These are phyloP conservation scores for Lactarius deliciosus DNA, from an alignment of 768 basidiomycete species.

Conservation along the genomic window DNA sequence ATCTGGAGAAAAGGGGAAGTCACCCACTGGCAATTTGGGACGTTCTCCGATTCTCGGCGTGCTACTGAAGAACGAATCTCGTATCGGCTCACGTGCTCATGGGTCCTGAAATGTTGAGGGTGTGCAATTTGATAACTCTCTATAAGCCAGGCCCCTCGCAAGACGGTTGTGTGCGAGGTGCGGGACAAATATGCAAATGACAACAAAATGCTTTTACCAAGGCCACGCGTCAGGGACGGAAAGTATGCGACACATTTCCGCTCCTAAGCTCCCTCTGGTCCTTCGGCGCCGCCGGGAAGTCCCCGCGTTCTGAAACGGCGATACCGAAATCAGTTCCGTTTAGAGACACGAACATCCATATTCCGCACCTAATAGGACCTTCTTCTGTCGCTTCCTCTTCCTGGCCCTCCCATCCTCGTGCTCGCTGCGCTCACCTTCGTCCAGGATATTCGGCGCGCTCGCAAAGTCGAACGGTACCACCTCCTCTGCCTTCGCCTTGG, in stretches of 20 bases:
- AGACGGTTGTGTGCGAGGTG: too few relatives aligned
- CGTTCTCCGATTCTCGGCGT: too few relatives aligned
- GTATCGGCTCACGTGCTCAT: too few relatives aligned
- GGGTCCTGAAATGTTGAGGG: too few relatives aligned
- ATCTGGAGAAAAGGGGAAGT: too few relatives aligned
- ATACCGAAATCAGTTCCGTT: not conserved
- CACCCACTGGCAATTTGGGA: too few relatives aligned
- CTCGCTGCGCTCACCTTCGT: slow-evolving; percentile 43
- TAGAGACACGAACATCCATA: not conserved
- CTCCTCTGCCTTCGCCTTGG: slow-evolving; percentile 34
- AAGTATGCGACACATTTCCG: slow-evolving; percentile 39
- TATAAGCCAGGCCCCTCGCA: too few relatives aligned
- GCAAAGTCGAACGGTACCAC: slow-evolving; percentile 64
- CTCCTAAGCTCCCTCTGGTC: slow-evolving; percentile 37
- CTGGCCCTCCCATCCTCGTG: slow-evolving; percentile 38
- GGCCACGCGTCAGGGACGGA: slow-evolving; percentile 24
- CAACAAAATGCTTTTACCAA: not conserved
- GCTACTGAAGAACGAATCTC: not conserved
- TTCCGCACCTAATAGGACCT: slow-evolving; percentile 26
- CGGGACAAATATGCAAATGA: not conserved
- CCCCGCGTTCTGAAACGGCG: slow-evolving; percentile 31
- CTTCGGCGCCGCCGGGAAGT: slow-evolving; percentile 37
- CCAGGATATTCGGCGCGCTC: slow-evolving; percentile 68
- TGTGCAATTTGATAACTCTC: too few relatives aligned
- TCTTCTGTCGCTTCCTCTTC: slow-evolving; percentile 42